These are phyloP conservation scores for Triticum urartu DNA, from an alignment of 176 grass and related monocot species.

Conservation along the genomic window DNA sequence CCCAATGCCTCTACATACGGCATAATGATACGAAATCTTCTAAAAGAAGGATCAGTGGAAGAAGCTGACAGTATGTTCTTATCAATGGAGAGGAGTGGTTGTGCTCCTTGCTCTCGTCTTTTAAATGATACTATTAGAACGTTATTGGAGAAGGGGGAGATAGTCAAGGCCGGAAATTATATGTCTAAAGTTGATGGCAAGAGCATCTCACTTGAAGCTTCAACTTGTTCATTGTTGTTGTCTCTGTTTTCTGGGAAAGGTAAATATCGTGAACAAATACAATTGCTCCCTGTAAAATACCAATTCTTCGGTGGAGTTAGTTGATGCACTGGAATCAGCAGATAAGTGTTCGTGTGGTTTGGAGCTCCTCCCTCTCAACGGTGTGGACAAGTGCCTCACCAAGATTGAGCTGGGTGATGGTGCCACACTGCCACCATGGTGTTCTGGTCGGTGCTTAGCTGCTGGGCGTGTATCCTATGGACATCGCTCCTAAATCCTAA, in stretches of 20 bases:
- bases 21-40: neutral
- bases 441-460: no score
- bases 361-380: neutral
- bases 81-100: constrained; percentile 6
- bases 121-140: neutral
- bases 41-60: constrained; percentile 7
- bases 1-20: neutral
- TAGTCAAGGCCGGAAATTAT: neutral
- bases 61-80: neutral
- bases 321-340: neutral
- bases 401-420: neutral
- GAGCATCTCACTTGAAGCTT: constrained; percentile 1
- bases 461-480: neutral
- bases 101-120: neutral
- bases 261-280: neutral
- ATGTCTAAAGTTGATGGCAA: constrained; percentile 6
- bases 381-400: neutral
- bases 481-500: neutral
- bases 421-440: neutral
- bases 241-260: constrained; percentile 3
- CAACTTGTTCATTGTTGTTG: neutral
- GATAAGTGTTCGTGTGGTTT: neutral
- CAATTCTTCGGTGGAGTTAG: neutral
- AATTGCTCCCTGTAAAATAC: constrained; percentile 1
- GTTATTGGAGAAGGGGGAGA: neutral